phyloP scores from a whole-genome alignment of 2,329 filamentous ascomycete genomes.

The Exophiala sp. region DNA sequence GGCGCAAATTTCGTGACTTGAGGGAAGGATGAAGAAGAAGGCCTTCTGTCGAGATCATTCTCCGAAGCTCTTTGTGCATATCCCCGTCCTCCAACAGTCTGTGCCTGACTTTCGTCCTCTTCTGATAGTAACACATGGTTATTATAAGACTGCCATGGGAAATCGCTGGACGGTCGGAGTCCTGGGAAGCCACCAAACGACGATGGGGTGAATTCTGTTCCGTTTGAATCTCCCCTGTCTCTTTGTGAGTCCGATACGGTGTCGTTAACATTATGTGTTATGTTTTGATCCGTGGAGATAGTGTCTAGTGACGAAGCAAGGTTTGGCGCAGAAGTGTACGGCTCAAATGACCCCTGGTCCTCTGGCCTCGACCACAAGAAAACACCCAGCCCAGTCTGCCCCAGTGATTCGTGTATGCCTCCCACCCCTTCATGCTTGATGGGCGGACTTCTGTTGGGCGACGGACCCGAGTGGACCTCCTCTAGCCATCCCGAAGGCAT shows the following conservation, averaged over 20 bases:
- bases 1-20: too few relatives aligned
- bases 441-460: neutral
- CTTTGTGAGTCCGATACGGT: too few relatives aligned
- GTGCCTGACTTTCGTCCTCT: too few relatives aligned
- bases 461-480: neutral
- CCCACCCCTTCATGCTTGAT: neutral
- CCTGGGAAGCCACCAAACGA: neutral
- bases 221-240: neutral
- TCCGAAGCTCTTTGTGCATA: too few relatives aligned
- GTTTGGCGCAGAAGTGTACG: neutral
- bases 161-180: neutral
- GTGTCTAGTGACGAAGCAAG: too few relatives aligned
- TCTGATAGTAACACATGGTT: too few relatives aligned
- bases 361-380: neutral
- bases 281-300: too few relatives aligned
- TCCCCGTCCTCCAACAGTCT: too few relatives aligned
- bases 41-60: too few relatives aligned
- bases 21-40: too few relatives aligned
- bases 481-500: slow-evolving; percentile 11
- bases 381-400: neutral
- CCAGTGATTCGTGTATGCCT: neutral
- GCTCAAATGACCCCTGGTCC: neutral
- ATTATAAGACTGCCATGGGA: neutral
- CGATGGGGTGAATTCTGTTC: neutral
- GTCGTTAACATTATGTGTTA: too few relatives aligned